These are phyloP conservation scores for Coemansia sp. DNA, from an alignment of 192 early-diverging fungal genomes.

Conservation along the genomic window DNA sequence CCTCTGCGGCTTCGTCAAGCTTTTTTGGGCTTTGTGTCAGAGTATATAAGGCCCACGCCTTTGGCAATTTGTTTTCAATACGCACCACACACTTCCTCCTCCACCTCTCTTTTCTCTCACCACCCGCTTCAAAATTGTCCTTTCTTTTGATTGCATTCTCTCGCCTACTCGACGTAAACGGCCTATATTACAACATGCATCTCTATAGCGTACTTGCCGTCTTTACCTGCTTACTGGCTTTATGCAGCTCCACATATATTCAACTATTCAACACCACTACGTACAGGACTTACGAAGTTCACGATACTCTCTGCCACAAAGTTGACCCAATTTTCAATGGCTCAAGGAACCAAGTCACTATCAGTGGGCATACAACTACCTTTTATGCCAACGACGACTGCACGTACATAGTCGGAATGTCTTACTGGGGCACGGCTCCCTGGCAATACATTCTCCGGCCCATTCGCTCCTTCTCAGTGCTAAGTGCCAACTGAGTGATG, in stretches of 20 bases:
- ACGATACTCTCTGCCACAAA: neutral
- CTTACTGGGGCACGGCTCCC: neutral
- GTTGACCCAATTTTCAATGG: neutral
- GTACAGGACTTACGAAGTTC: neutral
- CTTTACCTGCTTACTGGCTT: neutral
- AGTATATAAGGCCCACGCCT: neutral
- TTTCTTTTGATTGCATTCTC: neutral
- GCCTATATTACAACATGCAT: neutral
- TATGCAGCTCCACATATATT: neutral
- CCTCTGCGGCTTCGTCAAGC: too few relatives aligned
- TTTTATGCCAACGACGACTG: constrained; percentile 3
- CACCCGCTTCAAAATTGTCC: neutral
- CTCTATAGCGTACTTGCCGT: neutral
- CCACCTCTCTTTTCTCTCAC: neutral
- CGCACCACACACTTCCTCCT: neutral
- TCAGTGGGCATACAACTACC: neutral
- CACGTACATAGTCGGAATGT: neutral
- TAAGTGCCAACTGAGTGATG: neutral
- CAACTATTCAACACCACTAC: neutral
- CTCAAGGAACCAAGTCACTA: neutral
- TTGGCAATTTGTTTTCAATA: neutral
- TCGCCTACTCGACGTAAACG: neutral
- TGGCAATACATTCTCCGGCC: neutral
- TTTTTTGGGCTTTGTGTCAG: too few relatives aligned
- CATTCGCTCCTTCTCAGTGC: constrained; percentile 2